phyloP scores from a whole-genome alignment of 495 filamentous ascomycete species.

The Penicillium flavigenum region DNA sequence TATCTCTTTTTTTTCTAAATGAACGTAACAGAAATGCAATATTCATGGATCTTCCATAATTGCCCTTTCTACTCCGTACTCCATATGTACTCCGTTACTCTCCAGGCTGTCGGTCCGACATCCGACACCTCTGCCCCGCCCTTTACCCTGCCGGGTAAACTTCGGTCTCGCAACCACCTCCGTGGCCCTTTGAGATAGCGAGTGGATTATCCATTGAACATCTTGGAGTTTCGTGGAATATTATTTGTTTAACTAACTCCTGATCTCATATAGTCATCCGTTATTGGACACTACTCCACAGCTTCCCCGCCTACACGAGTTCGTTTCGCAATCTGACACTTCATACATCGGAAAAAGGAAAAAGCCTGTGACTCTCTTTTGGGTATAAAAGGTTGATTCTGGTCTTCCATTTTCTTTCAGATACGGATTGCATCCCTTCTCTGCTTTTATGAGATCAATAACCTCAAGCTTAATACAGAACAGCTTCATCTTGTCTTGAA shows the following conservation, averaged over 20 bases:
- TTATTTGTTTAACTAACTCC: not conserved
- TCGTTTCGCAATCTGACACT: not conserved
- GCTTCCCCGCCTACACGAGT: constrained; percentile 2
- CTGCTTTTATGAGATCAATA: not conserved
- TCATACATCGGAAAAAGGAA: not conserved
- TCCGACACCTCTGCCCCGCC: constrained; percentile 12
- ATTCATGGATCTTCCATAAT: constrained; percentile 2
- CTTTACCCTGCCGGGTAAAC: constrained; percentile 23
- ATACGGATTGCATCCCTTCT: not conserved
- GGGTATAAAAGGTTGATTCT: constrained; percentile 1
- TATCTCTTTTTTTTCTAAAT: constrained; percentile 15
- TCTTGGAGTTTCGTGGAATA: not conserved
- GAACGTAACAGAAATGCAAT: constrained; percentile 11
- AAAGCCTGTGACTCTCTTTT: not conserved
- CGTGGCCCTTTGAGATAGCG: constrained; percentile 21
- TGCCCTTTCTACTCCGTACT: no score
- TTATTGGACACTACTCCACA: constrained; percentile 1
- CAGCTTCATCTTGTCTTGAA: not conserved
- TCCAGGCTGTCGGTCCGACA: constrained; percentile 25
- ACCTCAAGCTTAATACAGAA: not conserved
- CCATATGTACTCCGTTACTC: no score
- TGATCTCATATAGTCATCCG: not conserved
- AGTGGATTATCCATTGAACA: not conserved
- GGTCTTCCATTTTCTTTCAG: not conserved
- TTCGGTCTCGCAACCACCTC: constrained; percentile 20